phyloP scores from a whole-genome alignment of 805 yeast species.

The Ogataea populi-albae region DNA sequence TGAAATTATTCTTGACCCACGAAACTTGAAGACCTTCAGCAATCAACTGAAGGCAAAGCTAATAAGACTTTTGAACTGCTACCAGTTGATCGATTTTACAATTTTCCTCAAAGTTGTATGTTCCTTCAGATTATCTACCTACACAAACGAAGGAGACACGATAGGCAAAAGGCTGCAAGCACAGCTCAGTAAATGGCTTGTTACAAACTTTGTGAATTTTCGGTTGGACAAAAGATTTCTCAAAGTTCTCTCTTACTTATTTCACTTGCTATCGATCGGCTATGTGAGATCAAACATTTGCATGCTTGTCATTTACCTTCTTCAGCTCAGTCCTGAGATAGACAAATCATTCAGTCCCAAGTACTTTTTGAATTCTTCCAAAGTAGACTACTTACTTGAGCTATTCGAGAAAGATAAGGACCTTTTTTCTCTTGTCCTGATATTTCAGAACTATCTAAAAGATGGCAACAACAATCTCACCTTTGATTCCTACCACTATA shows the following conservation, averaged over 20 bases:
- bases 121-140: constrained; percentile 21
- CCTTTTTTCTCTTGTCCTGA: constrained; percentile 15
- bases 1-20: constrained; percentile 18
- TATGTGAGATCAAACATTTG: constrained; percentile 24
- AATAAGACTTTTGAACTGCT: constrained; percentile 14
- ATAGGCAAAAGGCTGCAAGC: constrained; percentile 20
- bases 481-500: constrained; percentile 23
- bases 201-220: constrained; percentile 23
- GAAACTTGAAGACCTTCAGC: constrained; percentile 14
- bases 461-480: constrained; percentile 6
- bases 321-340: constrained; percentile 15
- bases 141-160: constrained; percentile 19
- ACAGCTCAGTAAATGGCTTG: constrained; percentile 19
- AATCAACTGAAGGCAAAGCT: constrained; percentile 15
- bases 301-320: constrained; percentile 19
- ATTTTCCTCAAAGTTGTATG: constrained; percentile 21
- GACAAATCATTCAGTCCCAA: constrained; percentile 19
- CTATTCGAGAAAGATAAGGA: constrained; percentile 19
- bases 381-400: constrained; percentile 19
- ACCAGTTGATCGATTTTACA: constrained; percentile 24
- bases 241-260: constrained; percentile 22
- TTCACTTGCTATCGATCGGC: constrained; percentile 28
- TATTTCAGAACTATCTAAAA: constrained; percentile 15
- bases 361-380: constrained; percentile 23
- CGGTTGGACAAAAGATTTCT: constrained; percentile 18